phyloP scores from a whole-genome alignment of 495 filamentous ascomycete species.

The Echria macrotheca region DNA sequence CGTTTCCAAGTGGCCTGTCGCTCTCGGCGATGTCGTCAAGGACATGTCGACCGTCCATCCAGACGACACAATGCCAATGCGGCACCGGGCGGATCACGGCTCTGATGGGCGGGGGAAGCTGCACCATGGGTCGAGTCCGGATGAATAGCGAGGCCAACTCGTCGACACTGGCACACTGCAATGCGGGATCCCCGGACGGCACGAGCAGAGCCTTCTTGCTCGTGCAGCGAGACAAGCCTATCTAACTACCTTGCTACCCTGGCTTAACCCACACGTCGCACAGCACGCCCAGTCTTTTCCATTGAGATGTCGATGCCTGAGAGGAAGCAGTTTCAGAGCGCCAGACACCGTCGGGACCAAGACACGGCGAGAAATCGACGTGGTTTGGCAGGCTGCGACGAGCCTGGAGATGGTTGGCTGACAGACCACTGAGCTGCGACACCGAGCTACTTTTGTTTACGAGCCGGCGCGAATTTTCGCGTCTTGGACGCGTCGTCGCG shows the following conservation, averaged over 20 bases:
- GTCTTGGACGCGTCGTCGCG: background rate
- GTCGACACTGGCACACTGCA: background rate
- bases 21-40: slow-evolving; percentile 27
- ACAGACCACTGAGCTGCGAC: background rate
- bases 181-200: slow-evolving; percentile 6
- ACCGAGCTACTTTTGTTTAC: background rate
- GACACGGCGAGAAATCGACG: background rate
- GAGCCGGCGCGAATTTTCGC: slow-evolving; percentile 1
- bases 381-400: background rate
- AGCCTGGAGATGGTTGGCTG: slow-evolving; percentile 6
- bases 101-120: background rate
- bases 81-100: slow-evolving; percentile 7
- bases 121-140: slow-evolving; percentile 3
- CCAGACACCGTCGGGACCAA: too few relatives aligned
- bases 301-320: slow-evolving; percentile 1
- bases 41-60: slow-evolving; percentile 15
- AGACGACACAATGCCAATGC: slow-evolving; percentile 4
- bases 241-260: too few relatives aligned
- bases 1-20: slow-evolving; percentile 18
- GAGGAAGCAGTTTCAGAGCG: too few relatives aligned
- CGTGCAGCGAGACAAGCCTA: too few relatives aligned
- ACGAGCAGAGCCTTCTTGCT: too few relatives aligned
- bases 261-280: too few relatives aligned
- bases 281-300: slow-evolving; percentile 12
- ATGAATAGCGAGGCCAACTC: background rate